Base-by-base conservation (phyloP, 805 yeast species). In the Ogataea haglerorum region DNA sequence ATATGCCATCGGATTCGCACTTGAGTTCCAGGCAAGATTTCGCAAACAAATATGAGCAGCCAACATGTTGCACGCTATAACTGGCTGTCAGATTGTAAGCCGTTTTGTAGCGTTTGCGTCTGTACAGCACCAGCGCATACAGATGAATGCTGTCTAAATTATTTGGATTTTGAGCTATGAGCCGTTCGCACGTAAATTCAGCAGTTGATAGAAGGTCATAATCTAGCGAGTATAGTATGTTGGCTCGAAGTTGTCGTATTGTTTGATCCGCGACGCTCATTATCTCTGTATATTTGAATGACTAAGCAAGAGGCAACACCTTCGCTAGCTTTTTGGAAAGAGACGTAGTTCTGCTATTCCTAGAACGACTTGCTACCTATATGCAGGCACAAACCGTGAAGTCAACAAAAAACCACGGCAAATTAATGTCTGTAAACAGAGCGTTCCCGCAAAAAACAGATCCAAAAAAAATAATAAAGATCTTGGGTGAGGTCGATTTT, bases 181-280 rank as follows among this genome's bases (percentile, higher is more conserved):
- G 67, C 48, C 95, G 70, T 59, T 93, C 98, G 13, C 89, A 78
- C 4, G 91, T 81, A 63, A 93, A 87, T 55, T 82, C 89, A 2
- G 98, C 97, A 19, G 90, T 84, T 10, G 69, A 64, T 32, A 75
- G 65, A 45, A 85, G 72, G 55, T 80, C 88, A 44, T 76, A 75
- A 52, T 87, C 95, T 28, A 88, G 61, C 10, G 83, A 75, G 53
- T 86, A 84, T 58, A 85, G 65, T n/a, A 84, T 70, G 2, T 74
- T 64, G 9, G 82, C 72, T 40, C 84, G 68, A 32, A 81, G 71
- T 44, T 77, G 65, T 38, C 54, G 48, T 13, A 51, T 40, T 15
- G 58, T 41, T 26, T 48, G 49, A 21, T 53, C 58, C 12, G 53
- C 38, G 14, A 41, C 41, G 30, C 46, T 54, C 60, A 56, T 54